These are phyloP conservation scores for Chalciporus sp. DNA, from an alignment of 1,284 basidiomycete species.

Conservation along the genomic window DNA sequence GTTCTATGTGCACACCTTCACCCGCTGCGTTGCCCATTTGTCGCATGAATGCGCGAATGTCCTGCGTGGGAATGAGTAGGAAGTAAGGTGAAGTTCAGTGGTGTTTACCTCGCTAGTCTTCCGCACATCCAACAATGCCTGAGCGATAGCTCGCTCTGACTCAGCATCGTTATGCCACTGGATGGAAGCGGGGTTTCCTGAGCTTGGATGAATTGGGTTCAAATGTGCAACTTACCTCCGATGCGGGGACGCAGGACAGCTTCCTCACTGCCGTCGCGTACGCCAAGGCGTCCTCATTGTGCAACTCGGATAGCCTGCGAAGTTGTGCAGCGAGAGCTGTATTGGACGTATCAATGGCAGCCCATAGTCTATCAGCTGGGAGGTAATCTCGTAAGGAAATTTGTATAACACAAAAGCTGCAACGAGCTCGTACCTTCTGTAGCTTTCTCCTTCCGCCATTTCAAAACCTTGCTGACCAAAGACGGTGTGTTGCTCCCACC, in stretches of 20 bases:
- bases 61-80: conserved; percentile 41
- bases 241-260: conserved; percentile 56
- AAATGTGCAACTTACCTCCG: conserved; percentile 48
- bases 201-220: background rate
- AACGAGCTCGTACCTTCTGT: conserved; percentile 48
- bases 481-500: conserved; percentile 93
- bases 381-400: conserved; percentile 10
- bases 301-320: conserved; percentile 49
- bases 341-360: conserved; percentile 64
- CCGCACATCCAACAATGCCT: conserved; percentile 60
- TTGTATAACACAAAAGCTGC: background rate
- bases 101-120: conserved; percentile 55
- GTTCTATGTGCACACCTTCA: conserved; percentile 83
- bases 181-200: background rate
- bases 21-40: conserved; percentile 80
- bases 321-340: conserved; percentile 57
- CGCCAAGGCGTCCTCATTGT: conserved; percentile 45
- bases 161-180: conserved; percentile 25
- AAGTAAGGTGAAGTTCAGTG: background rate
- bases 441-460: conserved; percentile 73
- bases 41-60: conserved; percentile 83
- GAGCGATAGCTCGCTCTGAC: conserved; percentile 16
- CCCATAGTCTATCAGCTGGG: conserved; percentile 71
- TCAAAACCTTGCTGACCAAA: conserved; percentile 85
- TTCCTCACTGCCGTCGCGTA: conserved; percentile 62